Base-by-base conservation (phyloP, 805 yeast genomes). In the Hanseniaspora lindneri region DNA sequence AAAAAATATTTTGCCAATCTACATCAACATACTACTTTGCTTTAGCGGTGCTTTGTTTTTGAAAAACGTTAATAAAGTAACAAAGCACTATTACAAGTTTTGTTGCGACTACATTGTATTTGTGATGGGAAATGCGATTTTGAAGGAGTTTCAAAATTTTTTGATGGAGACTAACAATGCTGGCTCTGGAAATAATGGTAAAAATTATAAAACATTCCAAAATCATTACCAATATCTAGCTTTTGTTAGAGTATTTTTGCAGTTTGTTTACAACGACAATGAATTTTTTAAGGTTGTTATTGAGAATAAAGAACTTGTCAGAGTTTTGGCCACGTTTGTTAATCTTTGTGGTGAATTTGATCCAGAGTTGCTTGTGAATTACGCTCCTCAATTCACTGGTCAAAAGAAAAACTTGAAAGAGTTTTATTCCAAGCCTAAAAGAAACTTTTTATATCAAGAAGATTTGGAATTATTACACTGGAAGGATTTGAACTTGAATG, bases 391-490 rank as follows among this genome's bases (percentile, higher is more conserved):
- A 8, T 39, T 39, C 29, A 34, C 24, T 32, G 11, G 16, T 6
- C 16, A 17, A 7, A 35, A 44, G 17, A 28, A 19, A 4, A n/a
- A 14, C 3, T 23, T 44, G 9, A n/a, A 17, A 3, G 48, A 37
- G 13, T 17, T 39, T 19, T 46, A 54, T 2, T 50, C 53, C 13
- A 48, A 68, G 44, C 81, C 82, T 14, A 53, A 58, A 7, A 69
- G 89, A 60, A 56, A 60, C 2, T 73, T 76, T 49, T 73, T 72
- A 47, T 81, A 80, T 57, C 62, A 67, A 39, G 89, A 83, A 56
- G 92, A 82, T 63, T 65, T 77, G 54, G 75, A 74, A 51, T 87
- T 79, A 52, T 80, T 77, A 56, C 64, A 68, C 25, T 73, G 80
- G 4, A 66, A 82, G 16, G 72, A 71, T 21, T 70, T 66, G 53